phyloP scores from a whole-genome alignment of 257 asterid genomes.

The Leonotis leonurus region DNA sequence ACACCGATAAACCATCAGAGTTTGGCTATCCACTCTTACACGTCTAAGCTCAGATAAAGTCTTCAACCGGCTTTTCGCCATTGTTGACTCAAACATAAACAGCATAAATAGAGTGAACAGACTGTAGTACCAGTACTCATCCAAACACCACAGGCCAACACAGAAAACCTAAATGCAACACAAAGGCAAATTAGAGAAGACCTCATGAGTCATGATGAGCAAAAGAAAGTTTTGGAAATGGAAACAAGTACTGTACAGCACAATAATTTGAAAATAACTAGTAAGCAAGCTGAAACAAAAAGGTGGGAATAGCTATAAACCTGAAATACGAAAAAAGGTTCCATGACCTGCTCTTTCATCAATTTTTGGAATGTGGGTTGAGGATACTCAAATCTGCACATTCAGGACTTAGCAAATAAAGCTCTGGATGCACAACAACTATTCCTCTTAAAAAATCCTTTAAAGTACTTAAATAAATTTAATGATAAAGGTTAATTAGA shows the following conservation, averaged over 20 bases:
- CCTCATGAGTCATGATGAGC: no score
- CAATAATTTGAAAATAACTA: no score
- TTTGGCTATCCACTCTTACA: constrained; percentile 89
- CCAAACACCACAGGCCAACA: constrained; percentile 98
- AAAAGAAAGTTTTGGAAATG: neutral
- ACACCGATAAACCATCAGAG: constrained; percentile 81
- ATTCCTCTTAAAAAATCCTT: neutral
- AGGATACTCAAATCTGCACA: constrained; percentile 88
- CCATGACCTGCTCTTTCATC: constrained; percentile 94
- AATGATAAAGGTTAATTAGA: neutral
- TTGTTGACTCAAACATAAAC: constrained; percentile 97
- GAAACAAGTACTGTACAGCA: neutral
- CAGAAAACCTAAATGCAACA: constrained; percentile 73
- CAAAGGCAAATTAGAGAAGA: constrained; percentile 8
- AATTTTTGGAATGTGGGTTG: constrained; percentile 92
- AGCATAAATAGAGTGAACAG: constrained; percentile 92
- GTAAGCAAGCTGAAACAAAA: neutral
- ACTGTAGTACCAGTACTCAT: constrained; percentile 96
- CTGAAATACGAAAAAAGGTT: constrained; percentile 97
- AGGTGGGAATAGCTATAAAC: constrained; percentile 31
- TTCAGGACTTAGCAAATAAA: constrained; percentile 12
- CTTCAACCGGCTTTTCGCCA: constrained; percentile 96
- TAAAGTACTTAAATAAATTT: neutral
- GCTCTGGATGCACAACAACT: neutral
- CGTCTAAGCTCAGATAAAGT: constrained; percentile 93